Evolutionary conservation across 768 basidiomycete genomes (phyloP).

Genomic region (Trametes cingulata): DNA sequence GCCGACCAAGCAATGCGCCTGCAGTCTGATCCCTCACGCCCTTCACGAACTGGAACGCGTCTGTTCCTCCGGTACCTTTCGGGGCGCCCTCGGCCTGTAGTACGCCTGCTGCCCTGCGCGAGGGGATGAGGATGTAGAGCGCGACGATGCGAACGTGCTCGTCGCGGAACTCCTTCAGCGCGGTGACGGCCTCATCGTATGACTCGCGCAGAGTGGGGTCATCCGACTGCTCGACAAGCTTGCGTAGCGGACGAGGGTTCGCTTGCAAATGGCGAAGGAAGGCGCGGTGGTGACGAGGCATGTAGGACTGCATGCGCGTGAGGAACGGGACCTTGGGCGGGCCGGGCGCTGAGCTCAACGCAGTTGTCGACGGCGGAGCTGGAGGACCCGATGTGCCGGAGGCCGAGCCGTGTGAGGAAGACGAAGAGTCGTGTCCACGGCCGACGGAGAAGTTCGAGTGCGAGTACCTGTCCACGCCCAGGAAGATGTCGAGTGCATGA

Average conservation of each 20-base stretch:
- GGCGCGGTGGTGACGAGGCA: constrained; percentile 60
- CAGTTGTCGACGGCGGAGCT: constrained; percentile 1
- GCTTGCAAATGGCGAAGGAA: constrained; percentile 54
- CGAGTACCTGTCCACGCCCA: constrained; percentile 47
- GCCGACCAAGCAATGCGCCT: constrained; percentile 30
- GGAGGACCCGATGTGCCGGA: constrained; percentile 29
- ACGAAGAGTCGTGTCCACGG: background rate
- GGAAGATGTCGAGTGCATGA: constrained; percentile 54
- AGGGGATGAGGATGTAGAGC: constrained; percentile 54
- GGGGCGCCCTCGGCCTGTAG: constrained; percentile 13
- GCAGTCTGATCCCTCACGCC: constrained; percentile 53
- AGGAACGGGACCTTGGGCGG: constrained; percentile 40
- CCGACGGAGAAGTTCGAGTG: constrained; percentile 29
- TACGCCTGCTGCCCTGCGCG: constrained; percentile 7
- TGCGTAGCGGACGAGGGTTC: constrained; percentile 49
- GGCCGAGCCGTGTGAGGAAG: background rate
- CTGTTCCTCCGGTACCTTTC: constrained; percentile 60
- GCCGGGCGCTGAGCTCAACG: constrained; percentile 19
- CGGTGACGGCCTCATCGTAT: constrained; percentile 51
- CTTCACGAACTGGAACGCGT: constrained; percentile 57
- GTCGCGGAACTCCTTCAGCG: constrained; percentile 58
- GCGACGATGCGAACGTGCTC: constrained; percentile 58
- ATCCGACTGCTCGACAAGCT: constrained; percentile 37
- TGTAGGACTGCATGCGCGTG: constrained; percentile 57
- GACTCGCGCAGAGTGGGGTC: constrained; percentile 33